Percentiles rank a stretch among this genome's conserved stretches.
Conservation (phyloP, 768 basidiomycete species). For the Lentinula raphanica region DNA sequence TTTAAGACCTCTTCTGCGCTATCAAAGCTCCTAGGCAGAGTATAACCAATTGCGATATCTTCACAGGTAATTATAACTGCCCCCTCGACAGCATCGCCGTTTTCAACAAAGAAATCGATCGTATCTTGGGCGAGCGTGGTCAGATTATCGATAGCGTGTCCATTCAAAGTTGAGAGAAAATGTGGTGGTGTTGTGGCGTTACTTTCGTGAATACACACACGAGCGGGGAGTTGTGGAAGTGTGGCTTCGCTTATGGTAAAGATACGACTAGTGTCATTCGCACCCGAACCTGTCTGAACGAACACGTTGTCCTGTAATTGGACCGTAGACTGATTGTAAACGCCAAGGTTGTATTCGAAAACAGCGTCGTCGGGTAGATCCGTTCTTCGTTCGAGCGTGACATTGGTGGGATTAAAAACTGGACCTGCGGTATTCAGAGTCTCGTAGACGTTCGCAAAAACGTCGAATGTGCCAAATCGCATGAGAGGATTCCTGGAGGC, state of each 20-base stretch:
- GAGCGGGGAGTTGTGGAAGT: slow-evolving; percentile 8
- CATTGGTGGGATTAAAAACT: not conserved
- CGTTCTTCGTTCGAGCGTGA: not conserved
- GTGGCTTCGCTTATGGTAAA: slow-evolving; percentile 13
- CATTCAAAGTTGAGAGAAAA: slow-evolving; percentile 11
- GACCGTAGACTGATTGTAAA: slow-evolving; percentile 5
- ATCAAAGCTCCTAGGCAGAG: slow-evolving; percentile 6
- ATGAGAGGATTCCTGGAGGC: slow-evolving; percentile 14
- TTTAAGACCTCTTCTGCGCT: slow-evolving; percentile 1
- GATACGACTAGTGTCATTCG: slow-evolving; percentile 11
- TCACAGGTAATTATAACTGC: slow-evolving; percentile 10
- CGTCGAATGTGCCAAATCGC: slow-evolving; percentile 16
- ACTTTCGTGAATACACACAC: slow-evolving; percentile 9
- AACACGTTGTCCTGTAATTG: slow-evolving; percentile 16
- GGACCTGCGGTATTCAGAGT: slow-evolving; percentile 5
- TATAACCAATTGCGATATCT: slow-evolving; percentile 8
- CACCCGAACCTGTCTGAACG: slow-evolving; percentile 9
- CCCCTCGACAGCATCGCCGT: not conserved
- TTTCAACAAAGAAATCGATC: slow-evolving; percentile 8
- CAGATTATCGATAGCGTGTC: slow-evolving; percentile 8
- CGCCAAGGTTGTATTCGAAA: slow-evolving; percentile 9
- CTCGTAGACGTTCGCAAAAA: slow-evolving; percentile 14
- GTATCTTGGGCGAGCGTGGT: slow-evolving; percentile 2
- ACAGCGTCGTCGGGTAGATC: slow-evolving; percentile 3
- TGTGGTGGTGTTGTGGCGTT: not conserved